Evolutionary conservation across 768 basidiomycete species (phyloP).

Genomic region (Leccinum rimulosum): DNA sequence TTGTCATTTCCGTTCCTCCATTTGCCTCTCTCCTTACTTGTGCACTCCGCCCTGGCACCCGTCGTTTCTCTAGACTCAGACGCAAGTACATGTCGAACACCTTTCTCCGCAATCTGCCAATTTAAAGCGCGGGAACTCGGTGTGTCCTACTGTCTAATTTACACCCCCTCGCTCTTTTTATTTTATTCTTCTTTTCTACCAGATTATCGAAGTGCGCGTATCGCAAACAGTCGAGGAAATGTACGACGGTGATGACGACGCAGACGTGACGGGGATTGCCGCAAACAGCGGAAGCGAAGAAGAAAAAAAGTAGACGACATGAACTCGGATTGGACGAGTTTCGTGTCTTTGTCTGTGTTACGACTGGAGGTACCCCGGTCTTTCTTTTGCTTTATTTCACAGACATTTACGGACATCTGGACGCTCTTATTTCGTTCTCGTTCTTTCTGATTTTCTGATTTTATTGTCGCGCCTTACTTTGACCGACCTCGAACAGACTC

Average conservation of each 20-base stretch:
- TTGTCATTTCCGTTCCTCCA: neutral
- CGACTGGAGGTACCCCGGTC: neutral
- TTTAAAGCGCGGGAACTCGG: conserved; percentile 3
- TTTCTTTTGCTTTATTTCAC: neutral
- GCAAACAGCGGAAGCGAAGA: neutral
- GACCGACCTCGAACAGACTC: neutral
- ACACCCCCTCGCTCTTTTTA: neutral
- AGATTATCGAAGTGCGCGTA: conserved; percentile 17
- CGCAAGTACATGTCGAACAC: neutral
- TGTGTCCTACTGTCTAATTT: conserved; percentile 3
- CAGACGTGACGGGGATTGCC: neutral
- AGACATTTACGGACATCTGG: neutral
- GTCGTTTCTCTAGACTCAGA: neutral
- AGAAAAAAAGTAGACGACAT: conserved; percentile 24
- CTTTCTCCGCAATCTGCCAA: neutral
- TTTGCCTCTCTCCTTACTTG: neutral
- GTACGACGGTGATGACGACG: conserved; percentile 6
- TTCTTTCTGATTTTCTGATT: neutral
- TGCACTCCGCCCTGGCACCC: neutral
- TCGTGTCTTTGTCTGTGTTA: neutral
- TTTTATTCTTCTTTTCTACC: neutral
- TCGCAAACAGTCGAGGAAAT: conserved; percentile 17
- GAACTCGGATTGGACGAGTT: neutral
- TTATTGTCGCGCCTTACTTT: neutral
- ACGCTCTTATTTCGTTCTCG: neutral